Conservation (phyloP, 1,139 yeast genomes). For the Kodamaea sp. region DNA sequence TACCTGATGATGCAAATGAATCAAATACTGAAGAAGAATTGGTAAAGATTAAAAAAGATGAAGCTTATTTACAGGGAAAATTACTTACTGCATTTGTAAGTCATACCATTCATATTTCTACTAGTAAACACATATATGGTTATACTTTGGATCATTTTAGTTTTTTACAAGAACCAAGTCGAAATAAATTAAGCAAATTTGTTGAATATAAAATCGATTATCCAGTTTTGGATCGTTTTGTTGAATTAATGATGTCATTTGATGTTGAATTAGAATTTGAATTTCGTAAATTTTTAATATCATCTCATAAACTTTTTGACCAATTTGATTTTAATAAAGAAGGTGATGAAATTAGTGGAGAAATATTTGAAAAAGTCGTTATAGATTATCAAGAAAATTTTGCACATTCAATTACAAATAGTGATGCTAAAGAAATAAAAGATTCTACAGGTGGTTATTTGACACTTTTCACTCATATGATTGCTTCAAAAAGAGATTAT, state of each 20-base stretch:
- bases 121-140: conserved; percentile 23
- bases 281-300: conserved; percentile 32
- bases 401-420: conserved; percentile 23
- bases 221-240: conserved; percentile 40
- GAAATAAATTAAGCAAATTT: conserved; percentile 12
- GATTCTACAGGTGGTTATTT: conserved; percentile 33
- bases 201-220: conserved; percentile 16
- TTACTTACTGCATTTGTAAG: conserved; percentile 40
- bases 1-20: conserved; percentile 30
- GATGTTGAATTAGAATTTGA: conserved; percentile 54
- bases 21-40: conserved; percentile 35
- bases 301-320: conserved; percentile 26
- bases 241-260: conserved; percentile 53
- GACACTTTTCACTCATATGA: conserved; percentile 25
- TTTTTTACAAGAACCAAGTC: conserved; percentile 16
- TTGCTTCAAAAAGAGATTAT: conserved; percentile 15
- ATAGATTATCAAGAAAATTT: conserved; percentile 34
- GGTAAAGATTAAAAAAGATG: conserved; percentile 44
- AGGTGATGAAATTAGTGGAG: conserved; percentile 16
- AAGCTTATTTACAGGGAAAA: conserved; percentile 49
- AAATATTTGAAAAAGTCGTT: conserved; percentile 32
- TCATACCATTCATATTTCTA: conserved; percentile 42
- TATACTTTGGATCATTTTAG: conserved; percentile 25
- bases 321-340: conserved; percentile 3
- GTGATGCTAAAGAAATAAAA: conserved; percentile 24